phyloP scores from a whole-genome alignment of 495 filamentous ascomycete genomes.

The Evansstolkia leycettana region DNA sequence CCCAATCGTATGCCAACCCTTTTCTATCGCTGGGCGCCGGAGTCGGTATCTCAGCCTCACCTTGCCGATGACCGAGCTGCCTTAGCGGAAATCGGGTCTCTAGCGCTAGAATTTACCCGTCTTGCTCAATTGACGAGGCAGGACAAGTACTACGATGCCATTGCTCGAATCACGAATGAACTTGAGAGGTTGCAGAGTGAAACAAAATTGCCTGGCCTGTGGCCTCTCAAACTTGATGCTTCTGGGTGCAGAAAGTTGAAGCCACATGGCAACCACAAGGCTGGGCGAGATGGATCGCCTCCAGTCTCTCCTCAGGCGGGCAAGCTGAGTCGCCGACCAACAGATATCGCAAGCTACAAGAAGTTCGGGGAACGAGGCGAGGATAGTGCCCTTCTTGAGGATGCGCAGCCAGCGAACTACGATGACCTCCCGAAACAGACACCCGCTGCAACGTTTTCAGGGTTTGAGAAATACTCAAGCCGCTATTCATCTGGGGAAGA shows the following conservation, averaged over 20 bases:
- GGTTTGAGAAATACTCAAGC: neutral
- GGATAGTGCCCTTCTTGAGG: conserved; percentile 9
- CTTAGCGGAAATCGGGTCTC: conserved; percentile 77
- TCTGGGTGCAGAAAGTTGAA: conserved; percentile 43
- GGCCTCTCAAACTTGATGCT: conserved; percentile 71
- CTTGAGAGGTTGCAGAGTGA: conserved; percentile 66
- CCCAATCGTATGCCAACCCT: conserved; percentile 91
- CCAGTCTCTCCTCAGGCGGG: conserved; percentile 1
- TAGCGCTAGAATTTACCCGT: conserved; percentile 91
- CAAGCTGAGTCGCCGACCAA: conserved; percentile 10
- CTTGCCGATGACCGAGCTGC: conserved; percentile 49
- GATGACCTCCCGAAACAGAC: neutral
- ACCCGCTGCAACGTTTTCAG: neutral
- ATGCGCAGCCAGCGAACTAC: conserved; percentile 18
- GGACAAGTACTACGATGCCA: conserved; percentile 84
- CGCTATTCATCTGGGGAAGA: conserved; percentile 4
- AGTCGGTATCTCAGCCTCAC: conserved; percentile 49
- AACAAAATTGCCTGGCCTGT: conserved; percentile 71
- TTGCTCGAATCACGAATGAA: conserved; percentile 82
- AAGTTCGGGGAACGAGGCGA: conserved; percentile 11
- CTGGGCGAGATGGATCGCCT: conserved; percentile 1
- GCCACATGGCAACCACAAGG: conserved; percentile 1
- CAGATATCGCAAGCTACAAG: conserved; percentile 16
- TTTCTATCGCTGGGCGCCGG: conserved; percentile 77
- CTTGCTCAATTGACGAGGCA: conserved; percentile 84